Conservation (phyloP, 192 early-diverging fungal genomes). For the Mortierella hygrophila region DNA sequence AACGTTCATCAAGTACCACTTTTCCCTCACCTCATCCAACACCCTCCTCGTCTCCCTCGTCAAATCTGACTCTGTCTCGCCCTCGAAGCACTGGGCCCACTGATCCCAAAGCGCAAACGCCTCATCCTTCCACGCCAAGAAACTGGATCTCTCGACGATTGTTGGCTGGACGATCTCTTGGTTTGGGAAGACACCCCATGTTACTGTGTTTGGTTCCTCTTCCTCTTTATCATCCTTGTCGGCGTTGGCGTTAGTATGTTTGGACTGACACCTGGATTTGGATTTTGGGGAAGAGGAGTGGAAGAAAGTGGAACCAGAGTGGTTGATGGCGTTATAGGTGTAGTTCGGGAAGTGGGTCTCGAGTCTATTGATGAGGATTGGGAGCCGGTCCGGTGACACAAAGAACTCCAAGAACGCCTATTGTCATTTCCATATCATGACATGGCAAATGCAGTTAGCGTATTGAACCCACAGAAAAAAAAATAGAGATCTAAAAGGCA, state of each 20-base stretch:
- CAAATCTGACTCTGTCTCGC: conserved; percentile 11
- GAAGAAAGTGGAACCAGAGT: not conserved
- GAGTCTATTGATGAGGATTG: conserved; percentile 76
- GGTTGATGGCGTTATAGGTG: conserved; percentile 91
- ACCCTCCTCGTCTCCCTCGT: conserved; percentile 60
- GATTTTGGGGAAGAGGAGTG: not conserved
- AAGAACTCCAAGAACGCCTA: conserved; percentile 95
- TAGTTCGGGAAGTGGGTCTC: conserved; percentile 67
- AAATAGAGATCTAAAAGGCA: too few relatives aligned
- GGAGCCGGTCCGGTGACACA: conserved; percentile 73
- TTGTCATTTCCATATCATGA: not conserved
- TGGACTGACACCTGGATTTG: conserved; percentile 62
- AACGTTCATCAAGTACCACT: conserved; percentile 92
- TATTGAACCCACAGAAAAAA: not conserved
- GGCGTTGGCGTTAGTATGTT: not conserved
- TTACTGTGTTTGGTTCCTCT: conserved; percentile 85
- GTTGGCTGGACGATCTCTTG: conserved; percentile 94
- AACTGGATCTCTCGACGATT: conserved; percentile 85
- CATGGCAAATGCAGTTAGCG: conserved; percentile 85
- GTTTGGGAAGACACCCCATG: conserved; percentile 99
- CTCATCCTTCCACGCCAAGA: conserved; percentile 95
- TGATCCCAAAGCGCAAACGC: conserved; percentile 92
- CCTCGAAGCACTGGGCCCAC: conserved; percentile 80
- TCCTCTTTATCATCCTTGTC: conserved; percentile 67
- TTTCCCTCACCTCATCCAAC: conserved; percentile 70